Percentiles rank a stretch among this genome's conserved stretches.
Conservation (phyloP, 176 grass and related monocot genomes). For the Bothriochloa decipiens region DNA sequence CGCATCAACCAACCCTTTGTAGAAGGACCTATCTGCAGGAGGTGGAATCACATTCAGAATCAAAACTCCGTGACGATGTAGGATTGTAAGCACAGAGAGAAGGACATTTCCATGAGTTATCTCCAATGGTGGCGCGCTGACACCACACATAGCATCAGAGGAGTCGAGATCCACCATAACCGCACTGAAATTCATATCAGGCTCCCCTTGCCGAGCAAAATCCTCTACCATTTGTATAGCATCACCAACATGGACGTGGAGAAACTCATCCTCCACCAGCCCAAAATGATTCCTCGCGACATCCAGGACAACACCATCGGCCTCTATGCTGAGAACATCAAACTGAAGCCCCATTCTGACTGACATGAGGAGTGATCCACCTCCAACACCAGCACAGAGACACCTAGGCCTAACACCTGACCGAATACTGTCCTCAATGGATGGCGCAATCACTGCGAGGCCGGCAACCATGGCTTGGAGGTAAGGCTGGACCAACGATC, state of each 20-base stretch:
- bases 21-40: conserved; percentile 56
- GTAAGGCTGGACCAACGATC: conserved; percentile 70
- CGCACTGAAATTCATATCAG: conserved; percentile 54
- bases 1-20: conserved; percentile 55
- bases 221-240: conserved; percentile 62
- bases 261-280: conserved; percentile 71
- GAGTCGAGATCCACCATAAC: conserved; percentile 85
- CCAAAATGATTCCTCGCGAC: conserved; percentile 76
- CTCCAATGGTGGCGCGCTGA: conserved; percentile 74
- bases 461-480: conserved; percentile 72
- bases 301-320: conserved; percentile 62
- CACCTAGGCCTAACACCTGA: conserved; percentile 52
- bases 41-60: conserved; percentile 83
- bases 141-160: conserved; percentile 60
- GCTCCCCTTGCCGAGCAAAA: conserved; percentile 23
- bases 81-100: conserved; percentile 45
- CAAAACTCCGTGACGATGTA: conserved; percentile 58
- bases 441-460: conserved; percentile 49
- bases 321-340: conserved; percentile 67
- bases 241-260: conserved; percentile 57
- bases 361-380: conserved; percentile 76
- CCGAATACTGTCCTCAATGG: conserved; percentile 34
- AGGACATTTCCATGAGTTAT: conserved; percentile 55
- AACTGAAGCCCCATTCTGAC: conserved; percentile 61
- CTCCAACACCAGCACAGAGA: conserved; percentile 78